Evolutionary conservation across 2,329 filamentous ascomycete genomes (phyloP), one percentile per base, ranked within the genome.

Genomic region (Magnaporthiopsis poae): DNA sequence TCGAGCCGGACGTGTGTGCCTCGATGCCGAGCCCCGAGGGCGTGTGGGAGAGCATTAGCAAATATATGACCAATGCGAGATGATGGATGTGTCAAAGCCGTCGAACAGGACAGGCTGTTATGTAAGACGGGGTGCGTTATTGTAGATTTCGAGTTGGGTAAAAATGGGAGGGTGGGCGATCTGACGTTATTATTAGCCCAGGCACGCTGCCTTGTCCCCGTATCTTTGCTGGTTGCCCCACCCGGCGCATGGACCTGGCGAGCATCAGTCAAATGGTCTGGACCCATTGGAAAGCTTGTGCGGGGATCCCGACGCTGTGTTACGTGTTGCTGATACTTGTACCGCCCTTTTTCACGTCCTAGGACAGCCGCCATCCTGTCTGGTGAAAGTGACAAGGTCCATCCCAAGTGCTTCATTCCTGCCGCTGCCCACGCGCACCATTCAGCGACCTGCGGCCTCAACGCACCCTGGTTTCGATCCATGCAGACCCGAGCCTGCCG

Each of bases 11-110:
- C 74, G 89, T 90, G n/a, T 96, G 90, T 76, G 91, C 95, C 1
- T 85, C 86, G 72, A 88, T 83, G 72, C 95, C 95, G 1, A 96
- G 86, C 74, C 91, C 93, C 0, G 87, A 94, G 72, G 93, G 93
- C 0, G 79, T 98, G 1, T 81, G 85, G 70, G 80, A 86, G 61
- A 91, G 84, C 0, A 94, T 97, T 69, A 73, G 78, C 66, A 73
- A 71, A 65, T 86, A 83, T 73, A 77, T 72, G 25, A 65, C 56
- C 21, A 65, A 61, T 39, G n/a, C 29, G 64, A 29, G 59, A 61
- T 65, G 36, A 65, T 27, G 60, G 25, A 46, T 65, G 64, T 61
- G 64, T 61, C 64, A 61, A 21, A 21, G 33, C 31, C 8, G 21
- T 25, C 18, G 9, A 56, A 21, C 7, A 25, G 46, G 7, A 21